Evolutionary conservation across 176 grass and related monocot genomes (phyloP), one percentile per base, ranked within the genome.

Genomic region (Zoysia pacifica): DNA sequence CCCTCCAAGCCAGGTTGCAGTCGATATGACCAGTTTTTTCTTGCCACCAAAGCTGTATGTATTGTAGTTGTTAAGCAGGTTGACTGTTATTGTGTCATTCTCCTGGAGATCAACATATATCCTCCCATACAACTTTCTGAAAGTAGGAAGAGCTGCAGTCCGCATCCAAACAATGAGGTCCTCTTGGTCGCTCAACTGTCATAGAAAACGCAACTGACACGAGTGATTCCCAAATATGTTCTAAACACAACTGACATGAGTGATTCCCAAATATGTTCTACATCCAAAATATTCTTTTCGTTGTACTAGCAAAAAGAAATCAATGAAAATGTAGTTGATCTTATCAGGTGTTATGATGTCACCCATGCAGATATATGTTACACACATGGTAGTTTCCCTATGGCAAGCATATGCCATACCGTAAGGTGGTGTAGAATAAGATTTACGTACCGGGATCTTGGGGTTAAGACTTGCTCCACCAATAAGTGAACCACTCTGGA

Each of bases 141-240:
- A 97, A 48, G 91, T 97, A 59, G 94, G 94, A 84, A 97, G 80
- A 59, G 94, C 94, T 67, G 94, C 94, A 53, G 89, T 97, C 13
- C 94, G 78, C 91, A 97, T 97, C 94, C 94, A 97, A 79, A 97
- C 88, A 0, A 93, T 93, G 69, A 97, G 91, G 61, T 97, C 94
- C 65, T 97, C 94, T 83, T 97, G 94, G 35, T 91, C 41, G 18
- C 91, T 91, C 82, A 97, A 75, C 91, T 93, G 80, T 64, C 35
- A 28, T 52, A 85, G 45, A 46, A 58, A 77, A 82, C 67, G 7
- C 36, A 89, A 73, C 38, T 67, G 3, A 77, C 13, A 67, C 81
- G 38, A 89, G 36, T 58, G 49, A 75, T 72, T 81, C n/a, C 28
- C 28, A 28, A 28, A 28, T 28, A 28, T 28, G 28, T 28, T 28